Conservation (phyloP, 78 protist genomes). For the Speleostelium caveatum region DNA sequence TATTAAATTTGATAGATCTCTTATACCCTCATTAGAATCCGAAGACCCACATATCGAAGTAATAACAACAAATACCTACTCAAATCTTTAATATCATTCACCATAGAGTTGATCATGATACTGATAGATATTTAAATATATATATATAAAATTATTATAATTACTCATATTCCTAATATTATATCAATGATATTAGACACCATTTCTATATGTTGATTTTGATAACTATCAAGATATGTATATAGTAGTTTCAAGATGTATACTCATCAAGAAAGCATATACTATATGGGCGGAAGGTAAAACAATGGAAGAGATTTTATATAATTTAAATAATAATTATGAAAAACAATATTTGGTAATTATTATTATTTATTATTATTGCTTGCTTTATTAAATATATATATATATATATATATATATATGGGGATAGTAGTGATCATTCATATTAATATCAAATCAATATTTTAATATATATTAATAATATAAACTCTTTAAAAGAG, state of each 20-base stretch:
- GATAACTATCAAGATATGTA: constrained; percentile 20
- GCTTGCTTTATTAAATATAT: background rate
- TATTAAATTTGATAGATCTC: constrained; percentile 5
- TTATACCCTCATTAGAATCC: constrained; percentile 21
- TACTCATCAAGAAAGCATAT: constrained; percentile 22
- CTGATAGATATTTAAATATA: background rate
- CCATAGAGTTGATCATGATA: background rate
- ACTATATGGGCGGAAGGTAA: constrained; percentile 24
- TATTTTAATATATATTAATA: background rate
- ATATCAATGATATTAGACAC: constrained; percentile 8
- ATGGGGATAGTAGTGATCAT: background rate
- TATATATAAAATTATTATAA: background rate
- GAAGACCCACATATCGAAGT: constrained; percentile 27
- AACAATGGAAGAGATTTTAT: constrained; percentile 17
- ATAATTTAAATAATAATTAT: background rate
- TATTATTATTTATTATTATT: background rate
- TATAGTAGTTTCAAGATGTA: constrained; percentile 28
- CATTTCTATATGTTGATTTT: constrained; percentile 49
- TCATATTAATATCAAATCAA: background rate
- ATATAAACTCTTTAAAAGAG: background rate
- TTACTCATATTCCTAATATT: background rate
- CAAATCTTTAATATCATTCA: too few relatives aligned
- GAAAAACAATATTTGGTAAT: constrained; percentile 13
- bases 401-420: background rate
- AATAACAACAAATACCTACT: too few relatives aligned